Evolutionary conservation across 768 basidiomycete species (phyloP), one percentile per base, ranked within the genome.

Genomic region (Serpula lacrymans): DNA sequence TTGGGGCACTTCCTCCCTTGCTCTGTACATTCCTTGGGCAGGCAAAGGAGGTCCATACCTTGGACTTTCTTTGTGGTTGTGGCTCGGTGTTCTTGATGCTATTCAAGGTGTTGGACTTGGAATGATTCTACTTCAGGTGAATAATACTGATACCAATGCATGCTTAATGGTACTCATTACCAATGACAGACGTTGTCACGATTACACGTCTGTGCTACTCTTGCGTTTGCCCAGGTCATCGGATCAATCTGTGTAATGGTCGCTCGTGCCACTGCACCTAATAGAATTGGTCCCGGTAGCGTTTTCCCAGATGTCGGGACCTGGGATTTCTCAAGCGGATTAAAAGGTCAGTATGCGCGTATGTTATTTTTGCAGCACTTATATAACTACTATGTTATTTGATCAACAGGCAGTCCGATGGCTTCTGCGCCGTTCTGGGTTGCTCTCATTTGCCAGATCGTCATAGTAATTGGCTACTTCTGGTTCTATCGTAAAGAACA

Each of bases 401-500:
- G 33, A 23, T 46, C 23, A 26, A 37, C 47, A 71, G 80, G 80
- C 47, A 90, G 88, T 52, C 88, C 88, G 16, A 82, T 91, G 78
- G 87, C 84, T 14, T 71, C 77, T 12, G 82, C 88, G 40, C 74
- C 87, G 32, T 95, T 95, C 72, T 95, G 92, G 92, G 64, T 93
- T 37, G 89, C 88, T 33, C 68, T 88, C 41, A 52, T 80, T 6
- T 87, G 80, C 58, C 88, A 91, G 58, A 55, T 95, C 39, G 62
- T 92, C 50, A 91, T 95, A 55, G 89, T 94, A 43, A 63, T 83
- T 45, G 92, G 92, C 16, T 95, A 95, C 69, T 92, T 93, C 72
- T 88, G 88, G 88, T 94, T 95, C 78, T 95, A 94, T 66, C 82
- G 92, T 62, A 92, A 90, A 68, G 92, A 95, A 65, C 92, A 95